phyloP scores from a whole-genome alignment of 129 eudicot genomes.

The Oenanthe sinensis region DNA sequence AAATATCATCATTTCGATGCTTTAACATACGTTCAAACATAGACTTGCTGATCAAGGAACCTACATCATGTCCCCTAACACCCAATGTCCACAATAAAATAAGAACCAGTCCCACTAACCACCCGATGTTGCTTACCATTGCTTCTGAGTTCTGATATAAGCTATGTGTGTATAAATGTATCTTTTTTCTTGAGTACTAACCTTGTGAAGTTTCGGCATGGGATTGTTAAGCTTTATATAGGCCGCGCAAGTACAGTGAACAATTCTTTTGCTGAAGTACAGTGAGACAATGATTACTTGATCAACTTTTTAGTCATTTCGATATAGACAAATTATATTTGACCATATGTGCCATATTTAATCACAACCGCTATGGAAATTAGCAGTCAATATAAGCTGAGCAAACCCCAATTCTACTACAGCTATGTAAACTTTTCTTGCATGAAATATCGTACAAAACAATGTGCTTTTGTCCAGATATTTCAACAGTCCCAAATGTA shows the following conservation, averaged over 20 bases:
- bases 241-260: neutral
- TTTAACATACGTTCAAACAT: slow-evolving; percentile 16
- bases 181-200: neutral
- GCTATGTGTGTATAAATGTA: too few species aligned
- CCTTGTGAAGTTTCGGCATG: neutral
- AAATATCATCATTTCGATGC: slow-evolving; percentile 20
- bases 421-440: neutral
- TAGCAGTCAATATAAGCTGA: neutral
- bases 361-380: neutral
- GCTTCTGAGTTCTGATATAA: neutral
- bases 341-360: neutral
- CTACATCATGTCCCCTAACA: slow-evolving; percentile 6
- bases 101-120: neutral
- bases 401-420: neutral
- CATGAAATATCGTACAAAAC: neutral
- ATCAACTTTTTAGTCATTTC: too few species aligned
- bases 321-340: neutral
- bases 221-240: neutral
- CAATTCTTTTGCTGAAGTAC: neutral
- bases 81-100: neutral
- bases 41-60: neutral
- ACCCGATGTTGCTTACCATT: neutral
- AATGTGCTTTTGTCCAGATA: neutral
- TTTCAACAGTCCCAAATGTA: neutral
- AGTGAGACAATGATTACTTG: too few species aligned